A percentile compares a stretch with the other conserved stretches of the same genome.
phyloP scores from a whole-genome alignment of 331 rosid genomes.

The Quercus lobata region DNA sequence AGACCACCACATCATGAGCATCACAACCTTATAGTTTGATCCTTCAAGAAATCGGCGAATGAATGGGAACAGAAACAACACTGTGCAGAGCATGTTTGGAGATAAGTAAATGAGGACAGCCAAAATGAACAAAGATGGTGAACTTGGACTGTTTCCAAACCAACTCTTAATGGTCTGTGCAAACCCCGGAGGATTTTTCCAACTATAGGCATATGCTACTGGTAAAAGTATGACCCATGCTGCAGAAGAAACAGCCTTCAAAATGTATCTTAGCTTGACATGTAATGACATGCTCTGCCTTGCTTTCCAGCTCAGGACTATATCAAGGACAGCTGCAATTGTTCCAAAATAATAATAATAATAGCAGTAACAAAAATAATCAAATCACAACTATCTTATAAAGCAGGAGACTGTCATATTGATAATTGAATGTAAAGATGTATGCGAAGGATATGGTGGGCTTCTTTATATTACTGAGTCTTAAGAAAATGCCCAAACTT shows the following conservation, averaged over 20 bases:
- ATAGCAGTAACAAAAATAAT: not conserved
- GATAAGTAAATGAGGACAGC: conserved; percentile 76
- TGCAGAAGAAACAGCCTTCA: conserved; percentile 68
- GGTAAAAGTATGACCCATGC: conserved; percentile 91
- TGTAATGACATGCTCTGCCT: conserved; percentile 68
- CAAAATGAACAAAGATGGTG: conserved; percentile 90
- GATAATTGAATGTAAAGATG: conserved; percentile 7
- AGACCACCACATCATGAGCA: conserved; percentile 97
- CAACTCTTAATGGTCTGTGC: conserved; percentile 79
- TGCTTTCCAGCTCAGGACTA: conserved; percentile 88
- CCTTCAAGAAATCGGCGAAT: conserved; percentile 78
- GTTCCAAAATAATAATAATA: not conserved
- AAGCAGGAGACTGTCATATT: not conserved
- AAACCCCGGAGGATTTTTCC: conserved; percentile 80
- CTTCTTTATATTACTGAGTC: not conserved
- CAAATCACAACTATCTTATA: conserved; percentile 2
- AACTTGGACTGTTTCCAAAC: conserved; percentile 81
- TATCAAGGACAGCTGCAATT: conserved; percentile 78
- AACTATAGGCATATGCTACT: conserved; percentile 80
- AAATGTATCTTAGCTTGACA: conserved; percentile 79
- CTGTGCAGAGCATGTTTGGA: conserved; percentile 79
- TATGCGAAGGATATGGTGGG: not conserved
- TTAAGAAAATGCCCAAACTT: not conserved
- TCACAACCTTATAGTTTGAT: conserved; percentile 48
- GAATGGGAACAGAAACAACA: conserved; percentile 77